Conservation (phyloP, 495 filamentous ascomycete species). For the Neurospora terricola region DNA sequence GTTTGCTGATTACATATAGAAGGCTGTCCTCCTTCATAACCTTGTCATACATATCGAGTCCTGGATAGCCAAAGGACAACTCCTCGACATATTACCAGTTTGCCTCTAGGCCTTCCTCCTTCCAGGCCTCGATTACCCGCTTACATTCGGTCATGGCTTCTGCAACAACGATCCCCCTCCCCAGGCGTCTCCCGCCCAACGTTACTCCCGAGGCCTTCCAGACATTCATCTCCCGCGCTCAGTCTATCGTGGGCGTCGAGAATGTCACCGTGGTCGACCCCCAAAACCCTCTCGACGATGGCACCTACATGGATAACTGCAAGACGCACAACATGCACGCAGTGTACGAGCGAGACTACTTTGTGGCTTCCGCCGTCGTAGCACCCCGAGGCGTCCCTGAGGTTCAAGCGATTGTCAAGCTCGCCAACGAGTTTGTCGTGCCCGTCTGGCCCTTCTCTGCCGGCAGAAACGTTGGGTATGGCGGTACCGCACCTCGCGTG, state of each 20-base stretch:
- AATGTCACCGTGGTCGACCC: not conserved
- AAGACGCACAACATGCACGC: slow-evolving; percentile 47
- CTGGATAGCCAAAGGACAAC: not conserved
- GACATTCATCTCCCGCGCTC: not conserved
- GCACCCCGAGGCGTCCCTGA: slow-evolving; percentile 37
- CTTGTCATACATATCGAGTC: not conserved
- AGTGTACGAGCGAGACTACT: slow-evolving; percentile 40
- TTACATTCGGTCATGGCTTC: not conserved
- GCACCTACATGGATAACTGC: not conserved
- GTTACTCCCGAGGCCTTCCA: not conserved
- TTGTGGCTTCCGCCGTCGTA: slow-evolving; percentile 41
- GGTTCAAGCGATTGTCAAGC: slow-evolving; percentile 36
- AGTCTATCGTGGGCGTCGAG: not conserved
- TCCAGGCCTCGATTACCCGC: not conserved
- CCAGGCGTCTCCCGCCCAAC: not conserved
- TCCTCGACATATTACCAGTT: not conserved
- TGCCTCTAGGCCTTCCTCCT: not conserved
- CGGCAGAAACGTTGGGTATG: slow-evolving; percentile 47
- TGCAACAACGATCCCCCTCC: not conserved
- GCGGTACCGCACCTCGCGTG: slow-evolving; percentile 46
- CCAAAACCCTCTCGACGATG: not conserved
- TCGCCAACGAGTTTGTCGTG: slow-evolving; percentile 38
- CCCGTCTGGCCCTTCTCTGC: slow-evolving; percentile 47
- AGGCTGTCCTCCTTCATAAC: not conserved
- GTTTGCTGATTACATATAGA: not conserved